These are phyloP conservation scores for Leccinum variicolor DNA, from an alignment of 768 basidiomycete species.

Conservation along the genomic window DNA sequence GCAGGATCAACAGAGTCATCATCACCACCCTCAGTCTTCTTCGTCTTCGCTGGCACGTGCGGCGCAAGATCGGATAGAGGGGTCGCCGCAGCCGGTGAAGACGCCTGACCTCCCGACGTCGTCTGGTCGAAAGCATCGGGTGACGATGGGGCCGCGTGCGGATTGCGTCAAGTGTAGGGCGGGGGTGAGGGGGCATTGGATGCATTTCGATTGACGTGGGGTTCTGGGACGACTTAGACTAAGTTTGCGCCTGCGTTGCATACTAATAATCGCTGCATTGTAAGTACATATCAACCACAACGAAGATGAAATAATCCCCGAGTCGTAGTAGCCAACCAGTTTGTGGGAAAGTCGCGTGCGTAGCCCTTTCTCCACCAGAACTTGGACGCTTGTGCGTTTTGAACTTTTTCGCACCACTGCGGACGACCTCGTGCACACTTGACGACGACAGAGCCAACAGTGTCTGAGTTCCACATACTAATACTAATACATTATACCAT, in stretches of 20 bases:
- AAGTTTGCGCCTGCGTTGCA: neutral
- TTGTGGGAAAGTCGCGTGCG: too few species aligned
- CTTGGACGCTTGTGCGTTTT: neutral
- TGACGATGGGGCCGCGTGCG: conserved; percentile 69
- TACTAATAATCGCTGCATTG: conserved; percentile 1
- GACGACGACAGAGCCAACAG: neutral
- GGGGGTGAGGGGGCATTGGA: conserved; percentile 69
- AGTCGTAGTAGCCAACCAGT: neutral
- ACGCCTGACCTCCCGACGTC: conserved; percentile 11
- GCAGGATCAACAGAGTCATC: neutral
- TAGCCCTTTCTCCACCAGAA: too few species aligned
- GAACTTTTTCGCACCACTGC: neutral
- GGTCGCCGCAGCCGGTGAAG: conserved; percentile 16
- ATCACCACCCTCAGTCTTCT: neutral
- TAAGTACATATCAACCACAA: neutral
- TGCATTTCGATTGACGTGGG: conserved; percentile 51
- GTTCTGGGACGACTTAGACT: neutral
- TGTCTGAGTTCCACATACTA: neutral
- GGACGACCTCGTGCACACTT: neutral
- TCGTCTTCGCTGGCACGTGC: neutral
- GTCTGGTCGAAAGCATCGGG: conserved; percentile 40
- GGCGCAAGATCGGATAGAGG: conserved; percentile 13
- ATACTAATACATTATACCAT: neutral
- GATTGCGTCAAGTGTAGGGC: conserved; percentile 66
- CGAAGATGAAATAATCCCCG: conserved; percentile 1